phyloP scores from a whole-genome alignment of 1,284 basidiomycete species.

The Rhodofomes roseus region DNA sequence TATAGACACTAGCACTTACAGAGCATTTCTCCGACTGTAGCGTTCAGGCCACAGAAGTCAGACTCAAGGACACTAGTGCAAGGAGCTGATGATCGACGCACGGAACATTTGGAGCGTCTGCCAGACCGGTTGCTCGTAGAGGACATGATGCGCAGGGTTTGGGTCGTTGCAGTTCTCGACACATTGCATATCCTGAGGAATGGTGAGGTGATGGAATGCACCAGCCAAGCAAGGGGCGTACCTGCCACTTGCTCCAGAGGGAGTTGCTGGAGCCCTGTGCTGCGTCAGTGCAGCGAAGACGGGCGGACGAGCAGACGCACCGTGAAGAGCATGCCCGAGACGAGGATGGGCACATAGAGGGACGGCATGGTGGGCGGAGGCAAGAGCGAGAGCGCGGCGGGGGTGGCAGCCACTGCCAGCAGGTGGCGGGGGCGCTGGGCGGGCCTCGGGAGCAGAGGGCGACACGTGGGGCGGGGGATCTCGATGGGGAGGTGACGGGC shows the following conservation, averaged over 20 bases:
- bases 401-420: background rate
- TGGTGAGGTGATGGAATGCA: constrained; percentile 11
- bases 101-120: constrained; percentile 93
- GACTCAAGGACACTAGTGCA: constrained; percentile 23
- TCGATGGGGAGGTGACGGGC: constrained; percentile 2
- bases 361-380: constrained; percentile 27
- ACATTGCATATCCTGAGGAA: constrained; percentile 84
- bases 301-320: constrained; percentile 30
- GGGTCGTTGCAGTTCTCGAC: constrained; percentile 82
- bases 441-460: background rate
- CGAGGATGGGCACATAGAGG: constrained; percentile 46
- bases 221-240: constrained; percentile 14
- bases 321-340: constrained; percentile 80
- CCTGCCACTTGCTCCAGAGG: constrained; percentile 80
- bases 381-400: constrained; percentile 24
- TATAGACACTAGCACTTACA: constrained; percentile 51
- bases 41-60: constrained; percentile 24
- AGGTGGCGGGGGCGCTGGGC: background rate
- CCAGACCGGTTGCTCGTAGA: constrained; percentile 92
- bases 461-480: background rate
- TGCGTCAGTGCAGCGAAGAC: constrained; percentile 12
- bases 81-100: constrained; percentile 39
- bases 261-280: constrained; percentile 73
- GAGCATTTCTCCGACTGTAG: constrained; percentile 84
- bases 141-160: constrained; percentile 50